Evolutionary conservation across 1,284 basidiomycete genomes (phyloP).

Genomic region (Moesziomyces globuligerus): DNA sequence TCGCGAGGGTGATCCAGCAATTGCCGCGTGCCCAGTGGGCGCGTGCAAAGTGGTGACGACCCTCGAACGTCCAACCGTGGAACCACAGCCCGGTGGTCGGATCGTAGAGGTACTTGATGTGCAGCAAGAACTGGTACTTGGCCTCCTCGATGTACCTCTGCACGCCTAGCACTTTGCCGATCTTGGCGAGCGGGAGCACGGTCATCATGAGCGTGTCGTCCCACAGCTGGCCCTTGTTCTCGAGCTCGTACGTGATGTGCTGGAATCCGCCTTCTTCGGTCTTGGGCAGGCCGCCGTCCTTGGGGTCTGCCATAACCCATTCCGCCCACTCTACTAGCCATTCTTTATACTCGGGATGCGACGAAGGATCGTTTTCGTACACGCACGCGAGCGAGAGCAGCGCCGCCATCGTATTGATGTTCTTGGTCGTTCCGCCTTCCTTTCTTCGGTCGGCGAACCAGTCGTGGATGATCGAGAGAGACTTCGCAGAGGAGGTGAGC

Average conservation of each 20-base stretch:
- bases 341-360: conserved; percentile 66
- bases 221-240: conserved; percentile 75
- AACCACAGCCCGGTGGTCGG: conserved; percentile 72
- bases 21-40: conserved; percentile 76
- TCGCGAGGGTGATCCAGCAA: conserved; percentile 75
- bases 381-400: conserved; percentile 74
- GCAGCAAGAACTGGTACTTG: conserved; percentile 73
- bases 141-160: conserved; percentile 75
- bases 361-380: conserved; percentile 68
- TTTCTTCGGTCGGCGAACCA: conserved; percentile 74
- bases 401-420: conserved; percentile 77
- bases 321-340: conserved; percentile 76
- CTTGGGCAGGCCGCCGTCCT: conserved; percentile 71
- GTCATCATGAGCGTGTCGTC: conserved; percentile 77
- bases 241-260: conserved; percentile 73
- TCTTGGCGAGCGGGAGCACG: conserved; percentile 74
- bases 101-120: conserved; percentile 73
- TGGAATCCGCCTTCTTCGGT: conserved; percentile 75
- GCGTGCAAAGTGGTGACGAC: conserved; percentile 72
- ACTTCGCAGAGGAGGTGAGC: conserved; percentile 70
- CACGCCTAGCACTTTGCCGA: conserved; percentile 73
- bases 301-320: conserved; percentile 71
- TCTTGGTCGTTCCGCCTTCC: conserved; percentile 74
- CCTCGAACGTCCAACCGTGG: conserved; percentile 73
- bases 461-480: conserved; percentile 71